Evolutionary conservation across 2,329 filamentous ascomycete genomes (phyloP).

Genomic region (Aureobasidium namibiae): DNA sequence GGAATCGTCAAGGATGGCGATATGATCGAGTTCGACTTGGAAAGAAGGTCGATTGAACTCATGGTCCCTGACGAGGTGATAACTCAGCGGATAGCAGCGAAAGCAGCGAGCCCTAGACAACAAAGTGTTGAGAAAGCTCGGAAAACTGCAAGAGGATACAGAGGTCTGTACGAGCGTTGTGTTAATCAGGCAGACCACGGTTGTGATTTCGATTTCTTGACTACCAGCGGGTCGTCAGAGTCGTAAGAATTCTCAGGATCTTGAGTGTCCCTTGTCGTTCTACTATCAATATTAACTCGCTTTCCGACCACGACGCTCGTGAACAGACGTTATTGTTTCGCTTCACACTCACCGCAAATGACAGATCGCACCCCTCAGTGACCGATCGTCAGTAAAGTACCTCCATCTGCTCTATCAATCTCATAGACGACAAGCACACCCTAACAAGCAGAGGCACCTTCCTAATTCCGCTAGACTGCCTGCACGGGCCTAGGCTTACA

Average conservation of each 20-base stretch:
- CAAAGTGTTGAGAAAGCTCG: conserved; percentile 21
- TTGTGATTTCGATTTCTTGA: conserved; percentile 55
- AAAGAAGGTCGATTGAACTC: conserved; percentile 34
- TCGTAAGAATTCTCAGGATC: not conserved
- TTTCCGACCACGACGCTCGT: too few relatives aligned
- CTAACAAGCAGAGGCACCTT: not conserved
- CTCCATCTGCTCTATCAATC: too few relatives aligned
- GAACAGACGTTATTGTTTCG: too few relatives aligned
- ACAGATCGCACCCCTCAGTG: too few relatives aligned
- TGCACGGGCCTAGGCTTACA: not conserved
- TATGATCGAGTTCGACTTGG: conserved; percentile 38
- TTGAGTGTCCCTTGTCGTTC: not conserved
- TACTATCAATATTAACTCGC: not conserved
- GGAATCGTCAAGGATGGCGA: conserved; percentile 43
- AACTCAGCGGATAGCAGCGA: conserved; percentile 25
- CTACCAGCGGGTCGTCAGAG: conserved; percentile 13
- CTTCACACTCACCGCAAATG: too few relatives aligned
- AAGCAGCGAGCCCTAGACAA: not conserved
- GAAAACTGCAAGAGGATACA: conserved; percentile 43
- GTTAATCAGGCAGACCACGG: conserved; percentile 54
- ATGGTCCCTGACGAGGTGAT: conserved; percentile 36
- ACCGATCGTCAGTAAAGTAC: too few relatives aligned
- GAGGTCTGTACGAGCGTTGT: conserved; percentile 49
- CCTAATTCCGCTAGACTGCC: not conserved
- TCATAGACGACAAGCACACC: too few relatives aligned